A percentile compares a stretch with the other conserved stretches of the same genome.
phyloP scores from a whole-genome alignment of 768 basidiomycete species.

The Termitomyces sp. region DNA sequence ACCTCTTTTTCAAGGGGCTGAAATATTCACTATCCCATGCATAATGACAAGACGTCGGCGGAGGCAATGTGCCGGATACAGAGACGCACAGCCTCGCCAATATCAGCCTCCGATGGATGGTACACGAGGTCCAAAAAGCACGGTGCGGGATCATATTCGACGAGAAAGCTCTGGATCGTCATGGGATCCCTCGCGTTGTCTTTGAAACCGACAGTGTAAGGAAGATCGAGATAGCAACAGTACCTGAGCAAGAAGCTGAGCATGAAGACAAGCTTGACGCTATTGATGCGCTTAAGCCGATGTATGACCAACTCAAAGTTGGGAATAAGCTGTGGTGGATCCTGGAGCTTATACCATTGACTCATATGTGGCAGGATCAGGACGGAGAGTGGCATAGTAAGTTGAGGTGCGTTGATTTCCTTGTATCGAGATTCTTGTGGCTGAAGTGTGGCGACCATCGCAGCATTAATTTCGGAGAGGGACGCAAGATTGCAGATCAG shows the following conservation, averaged over 20 bases:
- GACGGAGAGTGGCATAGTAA: slow-evolving; percentile 50
- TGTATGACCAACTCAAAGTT: slow-evolving; percentile 49
- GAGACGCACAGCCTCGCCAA: slow-evolving; percentile 46
- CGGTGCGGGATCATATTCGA: slow-evolving; percentile 63
- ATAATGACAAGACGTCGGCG: slow-evolving; percentile 64
- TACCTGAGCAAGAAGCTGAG: slow-evolving; percentile 8
- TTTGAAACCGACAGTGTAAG: background rate
- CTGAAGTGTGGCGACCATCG: background rate
- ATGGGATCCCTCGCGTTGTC: slow-evolving; percentile 1
- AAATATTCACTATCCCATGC: background rate
- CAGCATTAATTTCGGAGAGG: slow-evolving; percentile 34
- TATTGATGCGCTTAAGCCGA: slow-evolving; percentile 43
- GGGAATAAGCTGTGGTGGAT: slow-evolving; percentile 57
- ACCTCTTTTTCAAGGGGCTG: background rate
- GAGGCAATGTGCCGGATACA: slow-evolving; percentile 49
- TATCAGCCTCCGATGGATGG: slow-evolving; percentile 76
- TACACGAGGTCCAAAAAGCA: slow-evolving; percentile 57
- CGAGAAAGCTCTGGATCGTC: slow-evolving; percentile 37
- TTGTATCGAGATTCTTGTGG: background rate
- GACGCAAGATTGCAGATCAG: slow-evolving; percentile 42
- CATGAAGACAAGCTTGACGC: slow-evolving; percentile 8
- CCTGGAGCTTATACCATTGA: slow-evolving; percentile 61
- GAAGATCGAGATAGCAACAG: slow-evolving; percentile 29
- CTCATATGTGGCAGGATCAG: slow-evolving; percentile 53
- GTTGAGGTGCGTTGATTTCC: slow-evolving; percentile 45